Evolutionary conservation across 148 eudicot genomes (phyloP).

Genomic region (Spergularia bocconei): DNA sequence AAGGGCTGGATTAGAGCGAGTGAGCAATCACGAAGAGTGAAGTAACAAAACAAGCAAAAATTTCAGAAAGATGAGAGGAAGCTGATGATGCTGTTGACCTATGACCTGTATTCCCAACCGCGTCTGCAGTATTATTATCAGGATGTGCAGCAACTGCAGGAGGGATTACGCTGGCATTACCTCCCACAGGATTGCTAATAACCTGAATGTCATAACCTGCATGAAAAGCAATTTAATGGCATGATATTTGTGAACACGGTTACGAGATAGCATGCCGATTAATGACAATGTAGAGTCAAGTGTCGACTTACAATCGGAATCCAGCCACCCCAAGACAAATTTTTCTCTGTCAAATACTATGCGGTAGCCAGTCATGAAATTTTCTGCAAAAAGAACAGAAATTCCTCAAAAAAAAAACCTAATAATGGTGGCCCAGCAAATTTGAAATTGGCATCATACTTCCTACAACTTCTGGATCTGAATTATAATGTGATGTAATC

Average conservation of each 20-base stretch:
- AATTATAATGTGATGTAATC: no score
- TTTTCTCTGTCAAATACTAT: constrained; percentile 81
- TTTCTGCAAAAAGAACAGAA: constrained; percentile 47
- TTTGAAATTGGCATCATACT: neutral
- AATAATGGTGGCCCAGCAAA: neutral
- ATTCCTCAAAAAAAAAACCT: neutral
- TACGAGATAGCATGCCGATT: neutral
- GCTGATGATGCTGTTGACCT: constrained; percentile 30
- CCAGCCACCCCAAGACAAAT: constrained; percentile 78
- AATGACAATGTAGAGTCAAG: neutral
- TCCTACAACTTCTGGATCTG: no score
- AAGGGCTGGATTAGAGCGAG: neutral
- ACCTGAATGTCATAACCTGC: constrained; percentile 60
- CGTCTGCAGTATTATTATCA: constrained; percentile 21
- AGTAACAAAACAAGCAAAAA: constrained; percentile 16
- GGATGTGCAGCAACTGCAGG: constrained; percentile 48
- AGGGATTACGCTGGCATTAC: constrained; percentile 36
- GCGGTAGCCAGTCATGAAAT: constrained; percentile 88
- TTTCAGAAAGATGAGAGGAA: constrained; percentile 16
- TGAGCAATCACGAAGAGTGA: neutral
- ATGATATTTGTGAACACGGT: neutral
- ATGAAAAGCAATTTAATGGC: neutral
- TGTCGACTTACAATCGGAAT: constrained; percentile 53
- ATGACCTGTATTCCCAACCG: constrained; percentile 6
- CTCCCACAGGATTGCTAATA: constrained; percentile 24